Conservation (phyloP, 1,139 yeast genomes). For the Zhuliangozyma parablackwelliae region DNA sequence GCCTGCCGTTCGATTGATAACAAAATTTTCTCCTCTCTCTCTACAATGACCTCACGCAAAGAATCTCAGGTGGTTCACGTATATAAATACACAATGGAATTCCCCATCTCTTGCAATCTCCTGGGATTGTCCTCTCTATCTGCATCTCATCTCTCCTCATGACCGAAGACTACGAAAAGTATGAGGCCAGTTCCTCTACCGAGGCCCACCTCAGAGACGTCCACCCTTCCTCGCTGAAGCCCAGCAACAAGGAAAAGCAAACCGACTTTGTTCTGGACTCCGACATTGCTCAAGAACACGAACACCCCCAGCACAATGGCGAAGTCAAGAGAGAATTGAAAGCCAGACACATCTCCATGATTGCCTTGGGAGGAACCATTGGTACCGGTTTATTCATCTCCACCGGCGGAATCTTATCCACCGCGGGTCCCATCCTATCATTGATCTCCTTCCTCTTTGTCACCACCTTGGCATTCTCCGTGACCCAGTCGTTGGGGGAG, state of each 20-base stretch:
- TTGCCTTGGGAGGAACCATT: slow-evolving; percentile 61
- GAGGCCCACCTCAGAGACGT: slow-evolving; percentile 4
- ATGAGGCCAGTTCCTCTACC: slow-evolving; percentile 2
- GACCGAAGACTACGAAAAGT: slow-evolving; percentile 8
- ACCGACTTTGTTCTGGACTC: slow-evolving; percentile 5
- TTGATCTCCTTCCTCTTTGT: slow-evolving; percentile 62
- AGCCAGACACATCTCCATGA: slow-evolving; percentile 67
- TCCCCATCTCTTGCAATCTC: too few species aligned
- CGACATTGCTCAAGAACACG: slow-evolving; percentile 6
- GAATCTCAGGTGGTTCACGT: too few species aligned
- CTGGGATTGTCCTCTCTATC: too few species aligned
- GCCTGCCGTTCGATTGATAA: too few species aligned
- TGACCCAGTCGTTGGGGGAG: slow-evolving; percentile 70
- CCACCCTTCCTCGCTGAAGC: slow-evolving; percentile 5
- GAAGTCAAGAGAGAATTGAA: slow-evolving; percentile 38
- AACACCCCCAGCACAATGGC: slow-evolving; percentile 7
- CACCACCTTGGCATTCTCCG: slow-evolving; percentile 60
- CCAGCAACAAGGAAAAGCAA: slow-evolving; percentile 7
- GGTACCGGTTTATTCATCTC: slow-evolving; percentile 66
- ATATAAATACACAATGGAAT: too few species aligned
- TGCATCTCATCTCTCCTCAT: slow-evolving; percentile 1
- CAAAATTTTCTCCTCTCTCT: too few species aligned
- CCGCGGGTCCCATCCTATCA: slow-evolving; percentile 72
- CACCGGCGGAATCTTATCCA: slow-evolving; percentile 47
- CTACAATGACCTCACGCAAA: too few species aligned